Conservation (phyloP, 1,284 basidiomycete species). For the Cryptococcus depauperatus region DNA sequence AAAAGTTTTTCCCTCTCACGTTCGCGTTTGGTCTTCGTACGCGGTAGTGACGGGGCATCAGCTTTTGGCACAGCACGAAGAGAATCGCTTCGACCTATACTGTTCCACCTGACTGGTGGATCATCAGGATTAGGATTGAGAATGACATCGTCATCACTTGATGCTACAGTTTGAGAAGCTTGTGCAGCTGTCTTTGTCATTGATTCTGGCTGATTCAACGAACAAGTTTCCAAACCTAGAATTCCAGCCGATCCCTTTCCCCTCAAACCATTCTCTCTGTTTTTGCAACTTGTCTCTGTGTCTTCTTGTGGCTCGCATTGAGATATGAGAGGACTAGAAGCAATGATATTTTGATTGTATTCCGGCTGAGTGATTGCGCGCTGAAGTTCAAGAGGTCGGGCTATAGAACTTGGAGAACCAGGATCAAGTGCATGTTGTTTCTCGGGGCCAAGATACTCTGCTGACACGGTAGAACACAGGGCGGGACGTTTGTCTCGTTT, state of each 20-base stretch:
- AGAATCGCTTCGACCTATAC: slow-evolving; percentile 34
- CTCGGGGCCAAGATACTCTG: slow-evolving; percentile 24
- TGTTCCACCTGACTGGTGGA: slow-evolving; percentile 27
- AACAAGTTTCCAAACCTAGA: no score
- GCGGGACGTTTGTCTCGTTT: not conserved
- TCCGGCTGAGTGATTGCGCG: no score
- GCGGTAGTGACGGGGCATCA: slow-evolving; percentile 15
- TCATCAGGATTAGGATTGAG: not conserved
- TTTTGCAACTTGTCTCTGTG: no score
- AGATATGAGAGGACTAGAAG: not conserved
- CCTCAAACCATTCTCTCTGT: no score
- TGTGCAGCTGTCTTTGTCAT: slow-evolving; percentile 1
- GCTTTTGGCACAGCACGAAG: slow-evolving; percentile 20
- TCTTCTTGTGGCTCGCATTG: no score
- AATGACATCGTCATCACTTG: slow-evolving; percentile 8
- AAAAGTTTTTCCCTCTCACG: slow-evolving; percentile 41
- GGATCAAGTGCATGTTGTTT: slow-evolving; percentile 28
- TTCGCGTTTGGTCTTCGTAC: slow-evolving; percentile 39
- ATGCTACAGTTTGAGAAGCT: no score
- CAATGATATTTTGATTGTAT: slow-evolving; percentile 27
- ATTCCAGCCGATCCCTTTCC: no score
- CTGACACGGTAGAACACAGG: slow-evolving; percentile 18
- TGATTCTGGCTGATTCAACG: no score
- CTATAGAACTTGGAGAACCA: no score
- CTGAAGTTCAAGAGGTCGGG: no score